Base-by-base conservation (phyloP, 805 yeast species). In the Candida ulmi region DNA sequence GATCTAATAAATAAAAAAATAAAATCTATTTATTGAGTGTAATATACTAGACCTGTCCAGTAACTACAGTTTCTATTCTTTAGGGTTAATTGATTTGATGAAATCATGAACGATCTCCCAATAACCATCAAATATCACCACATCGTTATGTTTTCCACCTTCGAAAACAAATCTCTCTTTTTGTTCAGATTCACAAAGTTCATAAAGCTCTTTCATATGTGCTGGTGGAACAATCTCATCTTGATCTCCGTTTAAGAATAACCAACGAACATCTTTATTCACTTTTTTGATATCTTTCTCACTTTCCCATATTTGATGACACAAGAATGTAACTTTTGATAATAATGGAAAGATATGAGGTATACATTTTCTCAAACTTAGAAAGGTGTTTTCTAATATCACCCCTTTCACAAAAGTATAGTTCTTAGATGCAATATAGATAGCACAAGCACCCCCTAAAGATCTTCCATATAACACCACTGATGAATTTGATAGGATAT, bases 191-290 rank as follows among this genome's bases (percentile, higher is more conserved):
- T 74, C 69, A 41, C 82, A 66, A 40, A 78, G 48, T 25, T 69
- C 73, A 54, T 60, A 82, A 18, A 88, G 67, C 35, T 53, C 54
- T 33, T 71, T 69, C 86, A 90, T 85, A 55, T 91, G 97, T 1
- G 50, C 46, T 0, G 96, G 95, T 3, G 98, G 97, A 2, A 91
- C 96, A 19, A 91, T 79, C 61, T 91, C 99, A 64, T 91, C 99
- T 27, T 69, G 66, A 12, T 72, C 61, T 0, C 95, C 96, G 46
- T 83, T 75, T 31, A 90, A 56, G 49, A 90, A 76, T 30, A 90
- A 65, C 25, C 82, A 68, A 1, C 95, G 93, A 11, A 83, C 66
- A 5, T 66, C 56, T 0, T 69, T 51, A 6, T 79, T 74, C 12
- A 84, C 65, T 17, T 55, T 52, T 2, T 65, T 58, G 12, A 88